Conservation (phyloP, 345 rosid species). For the Heritiera fomes region DNA sequence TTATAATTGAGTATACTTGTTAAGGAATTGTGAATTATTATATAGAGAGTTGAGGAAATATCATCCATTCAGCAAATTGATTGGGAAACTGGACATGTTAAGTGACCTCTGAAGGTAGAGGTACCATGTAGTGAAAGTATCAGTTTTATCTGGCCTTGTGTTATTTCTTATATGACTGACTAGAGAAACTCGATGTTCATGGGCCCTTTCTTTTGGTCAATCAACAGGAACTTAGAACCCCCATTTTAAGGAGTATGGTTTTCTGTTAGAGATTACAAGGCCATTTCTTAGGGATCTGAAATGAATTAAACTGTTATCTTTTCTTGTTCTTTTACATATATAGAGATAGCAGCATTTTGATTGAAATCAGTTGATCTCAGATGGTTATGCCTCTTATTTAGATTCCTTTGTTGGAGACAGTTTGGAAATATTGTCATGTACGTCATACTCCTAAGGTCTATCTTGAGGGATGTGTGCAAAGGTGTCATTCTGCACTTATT, state of each 20-base stretch:
- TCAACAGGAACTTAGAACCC: background rate
- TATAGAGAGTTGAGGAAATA: background rate
- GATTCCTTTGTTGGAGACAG: constrained; percentile 69
- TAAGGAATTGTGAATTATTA: background rate
- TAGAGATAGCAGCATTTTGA: constrained; percentile 32
- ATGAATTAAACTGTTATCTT: constrained; percentile 14
- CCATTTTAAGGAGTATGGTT: background rate
- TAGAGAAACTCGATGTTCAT: constrained; percentile 2
- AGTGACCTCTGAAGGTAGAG: background rate
- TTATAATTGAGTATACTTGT: background rate
- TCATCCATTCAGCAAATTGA: background rate
- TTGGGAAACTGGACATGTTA: background rate
- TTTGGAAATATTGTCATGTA: constrained; percentile 71
- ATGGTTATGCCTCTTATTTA: constrained; percentile 69
- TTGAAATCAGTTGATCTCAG: constrained; percentile 52
- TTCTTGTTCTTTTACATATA: constrained; percentile 14
- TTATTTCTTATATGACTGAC: background rate
- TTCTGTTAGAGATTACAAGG: background rate
- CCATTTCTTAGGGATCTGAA: constrained; percentile 9
- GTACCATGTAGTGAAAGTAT: background rate
- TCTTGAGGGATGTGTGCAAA: constrained; percentile 68
- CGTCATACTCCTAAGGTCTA: constrained; percentile 74
- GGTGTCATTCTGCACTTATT: constrained; percentile 82
- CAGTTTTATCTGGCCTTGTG: background rate
- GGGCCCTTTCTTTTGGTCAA: background rate